phyloP scores from a whole-genome alignment of 2,329 filamentous ascomycete genomes.

The Claviceps fusiformis region DNA sequence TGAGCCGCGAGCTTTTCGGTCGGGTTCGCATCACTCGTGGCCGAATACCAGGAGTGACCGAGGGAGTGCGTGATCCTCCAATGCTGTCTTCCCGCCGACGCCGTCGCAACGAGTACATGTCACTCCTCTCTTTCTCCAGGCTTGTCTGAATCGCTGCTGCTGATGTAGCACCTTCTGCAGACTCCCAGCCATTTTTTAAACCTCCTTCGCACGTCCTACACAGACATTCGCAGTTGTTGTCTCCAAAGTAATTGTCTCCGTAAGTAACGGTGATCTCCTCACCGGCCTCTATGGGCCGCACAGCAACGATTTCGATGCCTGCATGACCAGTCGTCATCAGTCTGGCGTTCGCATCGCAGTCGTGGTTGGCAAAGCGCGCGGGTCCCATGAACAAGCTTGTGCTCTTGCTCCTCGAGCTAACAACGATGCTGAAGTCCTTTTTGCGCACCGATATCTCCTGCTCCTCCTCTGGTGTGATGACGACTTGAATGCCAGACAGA shows the following conservation, averaged over 20 bases:
- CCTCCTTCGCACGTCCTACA: slow-evolving; percentile 74
- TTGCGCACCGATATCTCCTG: slow-evolving; percentile 64
- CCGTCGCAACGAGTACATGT: slow-evolving; percentile 43
- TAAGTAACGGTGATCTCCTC: slow-evolving; percentile 97
- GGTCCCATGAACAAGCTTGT: slow-evolving; percentile 89
- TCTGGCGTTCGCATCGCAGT: slow-evolving; percentile 83
- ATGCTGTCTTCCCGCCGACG: slow-evolving; percentile 38
- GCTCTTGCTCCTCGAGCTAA: slow-evolving; percentile 81
- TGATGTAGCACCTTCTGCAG: slow-evolving; percentile 25
- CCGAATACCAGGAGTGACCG: slow-evolving; percentile 41
- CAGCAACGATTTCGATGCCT: slow-evolving; percentile 82
- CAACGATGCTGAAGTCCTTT: slow-evolving; percentile 93
- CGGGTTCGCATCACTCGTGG: slow-evolving; percentile 32
- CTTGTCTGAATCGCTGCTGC: slow-evolving; percentile 29
- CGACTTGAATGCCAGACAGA: slow-evolving; percentile 78
- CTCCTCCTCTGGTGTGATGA: slow-evolving; percentile 87
- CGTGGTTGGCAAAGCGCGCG: slow-evolving; percentile 92
- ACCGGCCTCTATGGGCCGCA: slow-evolving; percentile 66
- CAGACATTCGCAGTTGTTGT: slow-evolving; percentile 87
- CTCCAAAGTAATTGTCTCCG: slow-evolving; percentile 89
- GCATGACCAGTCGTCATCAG: slow-evolving; percentile 72
- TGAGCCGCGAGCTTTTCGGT: slow-evolving; percentile 20
- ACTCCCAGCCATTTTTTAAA: slow-evolving; percentile 71
- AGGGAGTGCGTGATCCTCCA: slow-evolving; percentile 40
- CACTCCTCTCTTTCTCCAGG: slow-evolving; percentile 37